A percentile compares a stretch with the other conserved stretches of the same genome.
Evolutionary conservation across 2,329 filamentous ascomycete species (phyloP).

Genomic region (Penicillium aurantiogriseum): DNA sequence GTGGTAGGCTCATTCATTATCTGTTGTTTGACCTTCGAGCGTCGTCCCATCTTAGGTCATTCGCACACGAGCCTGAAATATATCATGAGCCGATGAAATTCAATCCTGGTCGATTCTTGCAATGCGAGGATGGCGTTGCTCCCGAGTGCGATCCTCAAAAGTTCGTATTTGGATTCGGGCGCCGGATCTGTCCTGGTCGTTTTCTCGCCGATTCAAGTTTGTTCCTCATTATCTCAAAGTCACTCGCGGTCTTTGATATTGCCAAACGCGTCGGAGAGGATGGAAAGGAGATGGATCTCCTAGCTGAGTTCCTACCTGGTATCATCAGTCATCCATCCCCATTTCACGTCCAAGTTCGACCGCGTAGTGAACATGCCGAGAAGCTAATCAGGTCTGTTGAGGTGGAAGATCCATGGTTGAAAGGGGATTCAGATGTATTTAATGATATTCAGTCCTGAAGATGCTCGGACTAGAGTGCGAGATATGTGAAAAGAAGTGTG

Average conservation of each 20-base stretch:
- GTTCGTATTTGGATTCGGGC: conserved; percentile 38
- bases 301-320: conserved; percentile 29
- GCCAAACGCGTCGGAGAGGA: conserved; percentile 42
- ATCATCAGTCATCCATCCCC: conserved; percentile 38
- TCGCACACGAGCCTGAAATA: conserved; percentile 33
- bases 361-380: conserved; percentile 35
- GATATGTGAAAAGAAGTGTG: neutral
- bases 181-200: conserved; percentile 44
- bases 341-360: conserved; percentile 35
- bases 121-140: conserved; percentile 30
- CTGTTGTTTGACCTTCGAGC: neutral
- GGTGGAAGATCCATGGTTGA: neutral
- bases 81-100: conserved; percentile 41
- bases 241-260: conserved; percentile 50
- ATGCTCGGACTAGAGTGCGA: neutral
- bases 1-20: neutral
- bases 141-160: conserved; percentile 29
- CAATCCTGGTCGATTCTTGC: conserved; percentile 45
- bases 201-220: conserved; percentile 42
- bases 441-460: neutral
- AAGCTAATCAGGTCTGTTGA: conserved; percentile 33
- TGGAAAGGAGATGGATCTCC: conserved; percentile 36
- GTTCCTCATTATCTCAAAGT: conserved; percentile 46
- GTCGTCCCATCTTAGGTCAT: neutral
- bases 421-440: neutral